Percentiles rank a stretch among this genome's conserved stretches.
Conservation (phyloP, 306 rosid genomes). For the Macrotyloma uniflorum region DNA sequence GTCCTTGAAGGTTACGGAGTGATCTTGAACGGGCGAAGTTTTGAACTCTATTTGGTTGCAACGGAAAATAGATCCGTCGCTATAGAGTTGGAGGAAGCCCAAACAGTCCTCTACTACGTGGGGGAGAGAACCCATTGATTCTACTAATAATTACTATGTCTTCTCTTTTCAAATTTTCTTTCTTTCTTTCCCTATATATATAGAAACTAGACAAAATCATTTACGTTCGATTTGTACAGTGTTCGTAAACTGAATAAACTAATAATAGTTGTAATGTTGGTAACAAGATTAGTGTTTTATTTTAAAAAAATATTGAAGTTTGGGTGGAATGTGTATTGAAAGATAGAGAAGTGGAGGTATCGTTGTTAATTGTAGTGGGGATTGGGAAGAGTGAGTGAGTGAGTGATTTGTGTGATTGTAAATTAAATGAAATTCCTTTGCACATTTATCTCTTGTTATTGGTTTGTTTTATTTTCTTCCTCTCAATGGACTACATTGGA, state of each 20-base stretch:
- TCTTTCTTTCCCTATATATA: too few species aligned
- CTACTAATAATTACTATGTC: too few species aligned
- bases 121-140: slow-evolving; percentile 74
- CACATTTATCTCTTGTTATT: slow-evolving; percentile 34
- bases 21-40: slow-evolving; percentile 47
- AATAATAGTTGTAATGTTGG: too few species aligned
- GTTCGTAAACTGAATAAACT: too few species aligned
- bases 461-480: not conserved
- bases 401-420: slow-evolving; percentile 22
- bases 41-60: slow-evolving; percentile 54
- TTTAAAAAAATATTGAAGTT: too few species aligned
- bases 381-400: slow-evolving; percentile 41
- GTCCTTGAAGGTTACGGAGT: slow-evolving; percentile 62
- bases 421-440: slow-evolving; percentile 34
- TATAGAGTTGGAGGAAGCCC: slow-evolving; percentile 83
- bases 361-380: not conserved
- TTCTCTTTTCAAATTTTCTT: too few species aligned
- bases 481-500: too few species aligned
- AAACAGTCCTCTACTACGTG: slow-evolving; percentile 83
- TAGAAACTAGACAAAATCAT: too few species aligned
- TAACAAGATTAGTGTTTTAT: too few species aligned
- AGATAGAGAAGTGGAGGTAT: not conserved
- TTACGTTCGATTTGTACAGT: too few species aligned
- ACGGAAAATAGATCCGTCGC: slow-evolving; percentile 79
- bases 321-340: too few species aligned